Evolutionary conservation across 345 rosid species (phyloP).

Genomic region (Theobroma cacao): DNA sequence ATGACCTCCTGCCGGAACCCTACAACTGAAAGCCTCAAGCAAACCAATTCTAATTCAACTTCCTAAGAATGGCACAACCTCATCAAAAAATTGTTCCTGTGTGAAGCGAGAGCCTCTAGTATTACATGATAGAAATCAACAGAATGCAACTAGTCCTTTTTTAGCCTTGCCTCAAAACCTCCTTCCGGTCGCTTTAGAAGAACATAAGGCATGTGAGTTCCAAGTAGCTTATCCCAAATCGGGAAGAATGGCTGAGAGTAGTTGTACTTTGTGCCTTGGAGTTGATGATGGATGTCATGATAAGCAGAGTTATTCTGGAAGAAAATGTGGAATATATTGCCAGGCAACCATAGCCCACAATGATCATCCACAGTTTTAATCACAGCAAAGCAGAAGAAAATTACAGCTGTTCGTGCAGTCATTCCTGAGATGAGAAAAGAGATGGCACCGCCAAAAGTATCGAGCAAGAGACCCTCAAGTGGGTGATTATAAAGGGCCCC

Average conservation of each 20-base stretch:
- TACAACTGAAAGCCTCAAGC: slow-evolving; percentile 21
- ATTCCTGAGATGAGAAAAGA: slow-evolving; percentile 69
- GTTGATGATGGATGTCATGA: slow-evolving; percentile 75
- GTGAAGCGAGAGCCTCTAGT: slow-evolving; percentile 16
- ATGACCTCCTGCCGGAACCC: slow-evolving; percentile 20
- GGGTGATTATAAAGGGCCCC: slow-evolving; percentile 78
- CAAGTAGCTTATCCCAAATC: slow-evolving; percentile 66
- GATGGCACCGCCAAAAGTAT: slow-evolving; percentile 65
- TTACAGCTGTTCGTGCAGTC: slow-evolving; percentile 64
- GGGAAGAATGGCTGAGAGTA: slow-evolving; percentile 83
- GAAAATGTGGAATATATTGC: slow-evolving; percentile 57
- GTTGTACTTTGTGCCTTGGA: slow-evolving; percentile 64
- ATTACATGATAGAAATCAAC: slow-evolving; percentile 8
- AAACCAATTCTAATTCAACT: slow-evolving; percentile 27
- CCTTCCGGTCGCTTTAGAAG: slow-evolving; percentile 60
- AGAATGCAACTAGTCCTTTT: slow-evolving; percentile 38
- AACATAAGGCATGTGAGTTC: slow-evolving; percentile 61
- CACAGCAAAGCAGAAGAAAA: slow-evolving; percentile 67
- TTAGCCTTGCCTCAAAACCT: slow-evolving; percentile 63
- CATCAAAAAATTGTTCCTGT: slow-evolving; percentile 10
- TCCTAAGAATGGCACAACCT: slow-evolving; percentile 22
- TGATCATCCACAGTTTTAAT: slow-evolving; percentile 71
- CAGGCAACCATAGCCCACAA: slow-evolving; percentile 70
- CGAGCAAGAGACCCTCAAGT: slow-evolving; percentile 65
- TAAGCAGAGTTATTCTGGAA: slow-evolving; percentile 66